Evolutionary conservation across 1,284 basidiomycete species (phyloP).

Genomic region (Ganoderma meredithae): DNA sequence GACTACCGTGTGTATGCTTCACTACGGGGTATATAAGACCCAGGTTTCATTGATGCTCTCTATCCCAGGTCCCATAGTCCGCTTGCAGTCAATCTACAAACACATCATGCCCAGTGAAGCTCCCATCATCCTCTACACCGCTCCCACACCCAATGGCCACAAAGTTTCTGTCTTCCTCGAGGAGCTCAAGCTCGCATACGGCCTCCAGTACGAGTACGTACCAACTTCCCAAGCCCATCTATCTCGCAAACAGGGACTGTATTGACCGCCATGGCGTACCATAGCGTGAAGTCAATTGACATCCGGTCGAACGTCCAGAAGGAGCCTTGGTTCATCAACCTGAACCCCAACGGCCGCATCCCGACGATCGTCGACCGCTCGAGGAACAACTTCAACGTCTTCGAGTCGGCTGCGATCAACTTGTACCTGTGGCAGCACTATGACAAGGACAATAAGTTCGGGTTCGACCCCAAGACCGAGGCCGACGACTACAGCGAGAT

Average conservation of each 20-base stretch:
- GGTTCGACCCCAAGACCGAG: constrained; percentile 49
- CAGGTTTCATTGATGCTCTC: neutral
- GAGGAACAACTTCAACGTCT: constrained; percentile 56
- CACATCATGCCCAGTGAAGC: constrained; percentile 40
- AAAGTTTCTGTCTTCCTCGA: constrained; percentile 47
- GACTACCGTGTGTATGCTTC: neutral
- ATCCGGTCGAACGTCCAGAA: constrained; percentile 56
- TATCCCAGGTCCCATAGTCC: neutral
- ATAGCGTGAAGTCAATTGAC: constrained; percentile 47
- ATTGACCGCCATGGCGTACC: neutral
- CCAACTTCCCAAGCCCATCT: neutral
- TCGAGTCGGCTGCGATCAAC: constrained; percentile 63
- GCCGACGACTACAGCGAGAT: constrained; percentile 59
- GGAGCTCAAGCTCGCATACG: constrained; percentile 42
- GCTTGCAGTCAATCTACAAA: neutral
- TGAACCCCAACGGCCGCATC: constrained; percentile 71
- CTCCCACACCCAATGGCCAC: constrained; percentile 72
- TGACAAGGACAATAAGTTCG: constrained; percentile 57
- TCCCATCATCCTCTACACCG: constrained; percentile 70
- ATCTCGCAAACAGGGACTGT: neutral
- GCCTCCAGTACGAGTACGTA: constrained; percentile 40
- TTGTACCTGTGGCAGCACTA: constrained; percentile 61
- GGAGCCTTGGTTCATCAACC: constrained; percentile 59
- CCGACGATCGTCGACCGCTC: constrained; percentile 55
- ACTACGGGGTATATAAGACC: constrained; percentile 2